phyloP scores from a whole-genome alignment of 139 green algal species.

The Micractinium sp. region DNA sequence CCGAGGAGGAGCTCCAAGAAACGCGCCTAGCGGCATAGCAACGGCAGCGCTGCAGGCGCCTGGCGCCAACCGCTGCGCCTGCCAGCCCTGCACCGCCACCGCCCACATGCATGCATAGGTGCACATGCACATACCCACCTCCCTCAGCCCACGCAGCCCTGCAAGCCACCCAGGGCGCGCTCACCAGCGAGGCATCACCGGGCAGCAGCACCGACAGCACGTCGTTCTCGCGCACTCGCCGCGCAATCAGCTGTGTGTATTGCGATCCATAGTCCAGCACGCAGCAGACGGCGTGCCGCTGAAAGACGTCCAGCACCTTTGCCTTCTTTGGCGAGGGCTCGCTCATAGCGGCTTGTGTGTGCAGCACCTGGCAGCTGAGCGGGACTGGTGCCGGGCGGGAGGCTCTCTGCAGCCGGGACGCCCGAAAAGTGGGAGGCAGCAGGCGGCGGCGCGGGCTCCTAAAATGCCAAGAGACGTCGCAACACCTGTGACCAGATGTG shows the following conservation, averaged over 20 bases:
- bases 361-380: background rate
- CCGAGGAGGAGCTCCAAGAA: no score
- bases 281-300: slow-evolving; percentile 52
- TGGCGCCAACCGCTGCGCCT: background rate
- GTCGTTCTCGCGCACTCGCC: slow-evolving; percentile 89
- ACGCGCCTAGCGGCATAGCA: background rate
- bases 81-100: background rate
- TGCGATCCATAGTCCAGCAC: slow-evolving; percentile 87
- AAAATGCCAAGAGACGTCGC: background rate
- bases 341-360: background rate
- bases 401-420: background rate
- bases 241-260: slow-evolving; percentile 89
- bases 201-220: slow-evolving; percentile 94
- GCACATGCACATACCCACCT: background rate
- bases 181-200: slow-evolving; percentile 85
- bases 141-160: background rate
- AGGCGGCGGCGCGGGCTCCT: background rate
- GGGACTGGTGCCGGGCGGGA: no score
- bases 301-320: slow-evolving; percentile 32
- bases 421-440: background rate
- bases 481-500: no score
- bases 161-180: slow-evolving; percentile 9
- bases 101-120: background rate
- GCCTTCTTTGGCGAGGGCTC: slow-evolving; percentile 22
- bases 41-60: background rate